Conservation (phyloP, 305 asterid genomes). For the Solanum hybrid region DNA sequence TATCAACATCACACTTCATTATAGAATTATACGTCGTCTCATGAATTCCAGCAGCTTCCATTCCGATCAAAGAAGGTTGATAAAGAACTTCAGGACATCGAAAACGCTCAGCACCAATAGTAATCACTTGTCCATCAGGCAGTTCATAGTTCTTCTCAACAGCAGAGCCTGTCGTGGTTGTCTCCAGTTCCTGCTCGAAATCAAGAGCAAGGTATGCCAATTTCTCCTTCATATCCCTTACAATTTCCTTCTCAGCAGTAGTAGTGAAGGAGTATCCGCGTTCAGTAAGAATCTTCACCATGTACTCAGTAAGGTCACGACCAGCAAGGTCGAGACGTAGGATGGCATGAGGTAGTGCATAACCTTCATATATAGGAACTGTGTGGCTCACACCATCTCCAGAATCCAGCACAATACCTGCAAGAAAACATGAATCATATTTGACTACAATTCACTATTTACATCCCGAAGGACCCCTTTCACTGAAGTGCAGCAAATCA, state of each 20-base stretch:
- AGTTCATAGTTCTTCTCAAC: slow-evolving; percentile 16
- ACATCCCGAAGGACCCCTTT: background rate
- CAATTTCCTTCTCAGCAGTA: slow-evolving; percentile 3
- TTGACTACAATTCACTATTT: background rate
- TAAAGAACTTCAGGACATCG: slow-evolving; percentile 18
- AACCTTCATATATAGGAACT: slow-evolving; percentile 1
- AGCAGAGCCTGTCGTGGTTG: background rate
- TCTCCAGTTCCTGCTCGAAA: background rate
- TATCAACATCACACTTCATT: slow-evolving; percentile 11
- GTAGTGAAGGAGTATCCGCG: slow-evolving; percentile 2
- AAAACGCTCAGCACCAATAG: slow-evolving; percentile 14
- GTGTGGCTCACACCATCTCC: slow-evolving; percentile 8
- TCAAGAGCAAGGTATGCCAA: background rate
- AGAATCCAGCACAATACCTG: background rate
- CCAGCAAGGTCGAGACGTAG: slow-evolving; percentile 3
- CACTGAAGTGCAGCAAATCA: background rate
- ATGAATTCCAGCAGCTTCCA: slow-evolving; percentile 20
- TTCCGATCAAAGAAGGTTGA: slow-evolving; percentile 16
- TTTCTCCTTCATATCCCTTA: background rate
- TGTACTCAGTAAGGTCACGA: slow-evolving; percentile 1
- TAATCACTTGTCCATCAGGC: slow-evolving; percentile 16
- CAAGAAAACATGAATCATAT: background rate
- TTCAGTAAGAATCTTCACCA: background rate
- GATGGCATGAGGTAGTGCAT: slow-evolving; percentile 7
- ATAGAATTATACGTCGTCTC: slow-evolving; percentile 14